These are phyloP conservation scores for Ophiocordyceps robertsii DNA, from an alignment of 2,329 filamentous ascomycete genomes.

Conservation along the genomic window DNA sequence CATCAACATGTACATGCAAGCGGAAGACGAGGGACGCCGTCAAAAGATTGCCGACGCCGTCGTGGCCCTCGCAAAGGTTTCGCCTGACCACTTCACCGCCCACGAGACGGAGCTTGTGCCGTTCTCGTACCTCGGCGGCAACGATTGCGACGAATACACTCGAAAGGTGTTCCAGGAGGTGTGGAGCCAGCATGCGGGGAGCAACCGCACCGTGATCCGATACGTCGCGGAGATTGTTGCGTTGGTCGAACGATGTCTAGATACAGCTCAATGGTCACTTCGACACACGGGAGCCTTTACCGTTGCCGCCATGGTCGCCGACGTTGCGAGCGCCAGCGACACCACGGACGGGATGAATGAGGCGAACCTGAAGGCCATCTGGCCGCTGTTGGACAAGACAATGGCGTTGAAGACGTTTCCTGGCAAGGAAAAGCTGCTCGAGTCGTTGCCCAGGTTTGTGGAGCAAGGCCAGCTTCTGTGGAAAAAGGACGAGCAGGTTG, in stretches of 20 bases:
- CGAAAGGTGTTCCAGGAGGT: conserved; percentile 69
- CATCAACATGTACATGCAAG: conserved; percentile 63
- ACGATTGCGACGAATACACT: conserved; percentile 73
- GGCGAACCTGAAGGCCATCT: conserved; percentile 50
- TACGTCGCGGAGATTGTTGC: conserved; percentile 72
- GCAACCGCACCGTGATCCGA: conserved; percentile 64
- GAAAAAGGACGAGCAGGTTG: conserved; percentile 35
- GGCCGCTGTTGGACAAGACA: conserved; percentile 73
- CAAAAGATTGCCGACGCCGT: conserved; percentile 74
- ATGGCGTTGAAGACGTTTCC: conserved; percentile 83
- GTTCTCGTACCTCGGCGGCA: conserved; percentile 76
- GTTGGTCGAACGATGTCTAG: conserved; percentile 54
- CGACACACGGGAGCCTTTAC: conserved; percentile 80
- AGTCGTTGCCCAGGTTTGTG: conserved; percentile 67
- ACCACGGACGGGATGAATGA: conserved; percentile 45
- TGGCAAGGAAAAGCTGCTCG: conserved; percentile 76
- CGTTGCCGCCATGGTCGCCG: conserved; percentile 57
- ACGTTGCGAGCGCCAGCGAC: conserved; percentile 47
- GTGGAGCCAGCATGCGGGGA: conserved; percentile 85
- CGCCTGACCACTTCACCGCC: conserved; percentile 74
- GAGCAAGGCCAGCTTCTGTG: conserved; percentile 48
- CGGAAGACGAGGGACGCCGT: conserved; percentile 63
- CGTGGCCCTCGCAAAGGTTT: conserved; percentile 69
- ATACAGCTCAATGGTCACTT: conserved; percentile 75
- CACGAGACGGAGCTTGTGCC: conserved; percentile 67